Evolutionary conservation across 2,329 filamentous ascomycete species (phyloP).

Genomic region (Pestalotiopsis sp.): DNA sequence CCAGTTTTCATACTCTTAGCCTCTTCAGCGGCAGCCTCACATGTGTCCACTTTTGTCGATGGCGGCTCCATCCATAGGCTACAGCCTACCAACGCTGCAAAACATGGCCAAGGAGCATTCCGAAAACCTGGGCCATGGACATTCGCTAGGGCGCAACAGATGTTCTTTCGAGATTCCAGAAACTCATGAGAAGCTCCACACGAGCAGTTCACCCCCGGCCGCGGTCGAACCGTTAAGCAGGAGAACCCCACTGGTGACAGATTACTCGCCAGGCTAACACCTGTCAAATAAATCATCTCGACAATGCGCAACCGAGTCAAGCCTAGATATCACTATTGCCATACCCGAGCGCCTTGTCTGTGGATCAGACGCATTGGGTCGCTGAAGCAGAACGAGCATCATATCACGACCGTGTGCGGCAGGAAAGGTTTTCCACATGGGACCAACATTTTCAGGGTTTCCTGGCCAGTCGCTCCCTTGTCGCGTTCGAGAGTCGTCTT

Average conservation of each 20-base stretch:
- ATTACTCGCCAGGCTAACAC: background rate
- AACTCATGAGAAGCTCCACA: conserved; percentile 5
- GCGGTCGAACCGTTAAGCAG: conserved; percentile 9
- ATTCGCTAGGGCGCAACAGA: background rate
- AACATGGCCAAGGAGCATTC: background rate
- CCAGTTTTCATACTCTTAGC: conserved; percentile 4
- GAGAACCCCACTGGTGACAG: background rate
- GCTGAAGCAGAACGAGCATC: background rate
- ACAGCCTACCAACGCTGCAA: background rate
- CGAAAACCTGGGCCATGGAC: conserved; percentile 3
- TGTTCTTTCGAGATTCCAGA: conserved; percentile 5
- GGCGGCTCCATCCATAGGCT: background rate
- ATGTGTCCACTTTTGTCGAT: background rate
- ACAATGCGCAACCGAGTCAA: background rate
- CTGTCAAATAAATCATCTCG: background rate
- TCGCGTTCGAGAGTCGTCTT: conserved; percentile 16
- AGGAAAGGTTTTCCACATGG: background rate
- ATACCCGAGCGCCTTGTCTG: background rate
- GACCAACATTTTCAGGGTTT: background rate
- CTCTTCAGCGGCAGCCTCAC: background rate
- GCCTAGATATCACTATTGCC: background rate
- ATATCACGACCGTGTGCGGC: background rate
- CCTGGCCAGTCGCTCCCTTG: background rate
- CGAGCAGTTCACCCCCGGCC: background rate
- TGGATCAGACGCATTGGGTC: background rate